phyloP scores from a whole-genome alignment of 352 stramenopile species.

The Globisporangium abappressorium region DNA sequence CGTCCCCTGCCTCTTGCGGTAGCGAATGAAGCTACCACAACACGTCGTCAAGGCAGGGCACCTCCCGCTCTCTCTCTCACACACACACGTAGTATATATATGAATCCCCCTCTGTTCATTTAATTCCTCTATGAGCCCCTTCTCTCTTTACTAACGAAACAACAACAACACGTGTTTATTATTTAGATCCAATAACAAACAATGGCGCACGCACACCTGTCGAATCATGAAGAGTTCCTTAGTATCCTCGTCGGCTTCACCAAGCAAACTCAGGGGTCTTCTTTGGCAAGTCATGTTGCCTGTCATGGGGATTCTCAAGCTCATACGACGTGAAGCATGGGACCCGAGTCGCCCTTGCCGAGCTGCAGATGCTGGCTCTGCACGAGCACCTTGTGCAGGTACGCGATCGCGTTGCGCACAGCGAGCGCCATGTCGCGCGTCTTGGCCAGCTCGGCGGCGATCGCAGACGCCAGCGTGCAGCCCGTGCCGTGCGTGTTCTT shows the following conservation, averaged over 20 bases:
- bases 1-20: background rate
- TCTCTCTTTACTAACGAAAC: background rate
- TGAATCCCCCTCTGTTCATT: background rate
- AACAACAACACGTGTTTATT: constrained; percentile 5
- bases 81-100: background rate
- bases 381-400: constrained; percentile 39
- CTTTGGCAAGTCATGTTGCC: background rate
- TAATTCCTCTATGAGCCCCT: background rate
- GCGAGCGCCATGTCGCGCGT: constrained; percentile 32
- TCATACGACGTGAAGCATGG: constrained; percentile 45
- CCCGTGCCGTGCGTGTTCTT: constrained; percentile 83
- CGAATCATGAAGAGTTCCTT: background rate
- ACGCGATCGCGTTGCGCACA: constrained; percentile 33
- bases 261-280: background rate
- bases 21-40: constrained; percentile 10
- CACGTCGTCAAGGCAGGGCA: background rate
- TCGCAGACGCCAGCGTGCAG: constrained; percentile 92
- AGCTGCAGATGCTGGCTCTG: constrained; percentile 33
- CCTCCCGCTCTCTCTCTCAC: background rate
- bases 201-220: background rate
- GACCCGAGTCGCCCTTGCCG: constrained; percentile 32
- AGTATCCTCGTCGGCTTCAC: too few species aligned
- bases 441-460: constrained; percentile 85
- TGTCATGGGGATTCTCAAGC: background rate
- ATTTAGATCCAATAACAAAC: constrained; percentile 11